These are phyloP conservation scores for Pleurostoma richardsiae DNA, from an alignment of 2,329 filamentous ascomycete species.

Conservation along the genomic window DNA sequence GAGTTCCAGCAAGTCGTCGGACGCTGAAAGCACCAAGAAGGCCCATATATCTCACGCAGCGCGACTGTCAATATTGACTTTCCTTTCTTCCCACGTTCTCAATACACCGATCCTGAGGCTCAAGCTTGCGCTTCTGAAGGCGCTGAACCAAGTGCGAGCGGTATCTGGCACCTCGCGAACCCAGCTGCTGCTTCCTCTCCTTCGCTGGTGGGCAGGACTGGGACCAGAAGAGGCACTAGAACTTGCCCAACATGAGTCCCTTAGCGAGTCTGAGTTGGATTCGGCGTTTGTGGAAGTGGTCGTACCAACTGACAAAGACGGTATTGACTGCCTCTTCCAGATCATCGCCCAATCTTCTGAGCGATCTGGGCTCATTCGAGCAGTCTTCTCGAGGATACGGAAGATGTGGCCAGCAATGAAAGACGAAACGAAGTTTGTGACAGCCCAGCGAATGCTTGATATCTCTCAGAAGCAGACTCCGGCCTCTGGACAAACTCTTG, in stretches of 20 bases:
- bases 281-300: slow-evolving; percentile 43
- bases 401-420: slow-evolving; percentile 72
- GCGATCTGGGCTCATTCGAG: slow-evolving; percentile 53
- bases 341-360: slow-evolving; percentile 29
- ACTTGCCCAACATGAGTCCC: slow-evolving; percentile 35
- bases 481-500: slow-evolving; percentile 28
- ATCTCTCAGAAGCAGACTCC: slow-evolving; percentile 43
- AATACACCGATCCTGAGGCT: slow-evolving; percentile 63
- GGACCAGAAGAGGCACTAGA: slow-evolving; percentile 42
- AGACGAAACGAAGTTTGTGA: slow-evolving; percentile 50
- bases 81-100: slow-evolving; percentile 68
- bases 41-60: slow-evolving; percentile 53
- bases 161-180: slow-evolving; percentile 66
- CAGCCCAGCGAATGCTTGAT: slow-evolving; percentile 59
- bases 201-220: slow-evolving; percentile 64
- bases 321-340: slow-evolving; percentile 46
- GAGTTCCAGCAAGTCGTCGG: slow-evolving; percentile 30
- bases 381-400: slow-evolving; percentile 64
- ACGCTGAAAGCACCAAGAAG: slow-evolving; percentile 30
- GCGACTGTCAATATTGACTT: slow-evolving; percentile 62
- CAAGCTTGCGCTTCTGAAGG: slow-evolving; percentile 66
- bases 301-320: slow-evolving; percentile 45
- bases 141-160: slow-evolving; percentile 68
- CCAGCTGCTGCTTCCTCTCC: slow-evolving; percentile 68
- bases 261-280: slow-evolving; percentile 25